Conservation (phyloP, 108 stramenopile genomes). For the Chaetoceros muelleri region DNA sequence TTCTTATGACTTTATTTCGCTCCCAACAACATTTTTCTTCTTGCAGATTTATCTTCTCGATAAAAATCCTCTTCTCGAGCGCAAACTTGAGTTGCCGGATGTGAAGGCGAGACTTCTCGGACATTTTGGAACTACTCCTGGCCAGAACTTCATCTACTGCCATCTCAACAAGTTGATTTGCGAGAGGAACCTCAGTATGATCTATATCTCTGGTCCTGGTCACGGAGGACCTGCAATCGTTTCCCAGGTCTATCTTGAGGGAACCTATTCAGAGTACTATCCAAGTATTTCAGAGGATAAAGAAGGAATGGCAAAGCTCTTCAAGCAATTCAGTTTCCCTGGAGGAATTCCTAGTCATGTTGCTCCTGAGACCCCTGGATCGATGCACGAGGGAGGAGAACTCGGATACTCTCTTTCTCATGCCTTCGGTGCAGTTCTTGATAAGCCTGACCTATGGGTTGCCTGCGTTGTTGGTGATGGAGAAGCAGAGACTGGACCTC, state of each 20-base stretch:
- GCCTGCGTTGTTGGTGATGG: conserved; percentile 15
- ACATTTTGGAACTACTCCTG: conserved; percentile 18
- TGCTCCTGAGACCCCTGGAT: conserved; percentile 18
- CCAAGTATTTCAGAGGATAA: conserved; percentile 16
- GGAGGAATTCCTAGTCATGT: conserved; percentile 16
- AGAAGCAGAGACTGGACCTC: conserved; percentile 19
- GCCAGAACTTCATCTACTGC: conserved; percentile 20
- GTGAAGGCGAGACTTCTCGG: conserved; percentile 14
- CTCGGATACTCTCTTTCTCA: conserved; percentile 17
- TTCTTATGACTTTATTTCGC: too few relatives aligned
- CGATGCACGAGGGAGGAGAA: conserved; percentile 21
- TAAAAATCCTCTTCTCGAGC: conserved; percentile 14
- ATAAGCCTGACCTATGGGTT: conserved; percentile 14
- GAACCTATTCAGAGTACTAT: conserved; percentile 15
- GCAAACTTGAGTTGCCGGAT: conserved; percentile 4
- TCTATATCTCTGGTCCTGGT: conserved; percentile 17
- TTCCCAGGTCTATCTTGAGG: conserved; percentile 17
- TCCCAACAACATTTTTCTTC: neutral
- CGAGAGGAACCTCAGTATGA: conserved; percentile 12
- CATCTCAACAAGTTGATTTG: conserved; percentile 17
- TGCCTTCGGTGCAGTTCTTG: conserved; percentile 15
- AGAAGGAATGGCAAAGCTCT: conserved; percentile 12
- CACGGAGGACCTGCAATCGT: conserved; percentile 18
- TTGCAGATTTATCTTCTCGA: conserved; percentile 16
- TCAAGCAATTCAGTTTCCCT: conserved; percentile 18